Percentiles rank a stretch among this genome's conserved stretches.
Conservation (phyloP, 768 basidiomycete species). For the Naganishia onofrii region DNA sequence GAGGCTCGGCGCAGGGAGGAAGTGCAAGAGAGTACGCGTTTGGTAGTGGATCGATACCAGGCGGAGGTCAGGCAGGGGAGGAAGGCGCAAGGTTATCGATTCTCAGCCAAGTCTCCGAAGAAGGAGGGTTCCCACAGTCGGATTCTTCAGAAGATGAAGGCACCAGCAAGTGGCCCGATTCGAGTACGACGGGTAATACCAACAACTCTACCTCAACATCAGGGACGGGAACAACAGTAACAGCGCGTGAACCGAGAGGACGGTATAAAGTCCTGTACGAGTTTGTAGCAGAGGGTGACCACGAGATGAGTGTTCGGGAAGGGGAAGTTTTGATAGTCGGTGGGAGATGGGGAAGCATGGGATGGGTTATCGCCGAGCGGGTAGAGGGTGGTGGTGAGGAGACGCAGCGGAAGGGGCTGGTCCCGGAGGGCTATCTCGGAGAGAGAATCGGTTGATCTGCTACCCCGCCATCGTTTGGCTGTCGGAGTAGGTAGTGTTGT, state of each 20-base stretch:
- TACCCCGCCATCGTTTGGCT: no score
- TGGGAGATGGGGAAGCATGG: conserved; percentile 29
- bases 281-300: conserved; percentile 26
- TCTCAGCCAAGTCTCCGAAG: conserved; percentile 21
- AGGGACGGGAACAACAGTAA: conserved; percentile 1
- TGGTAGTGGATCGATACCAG: neutral
- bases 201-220: neutral
- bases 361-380: conserved; percentile 31
- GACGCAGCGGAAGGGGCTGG: no score
- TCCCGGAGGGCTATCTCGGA: no score
- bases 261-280: conserved; percentile 26
- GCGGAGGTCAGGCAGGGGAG: neutral
- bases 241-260: conserved; percentile 25
- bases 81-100: conserved; percentile 1
- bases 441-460: no score
- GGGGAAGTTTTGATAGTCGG: conserved; percentile 23
- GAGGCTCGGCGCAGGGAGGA: neutral
- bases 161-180: conserved; percentile 11
- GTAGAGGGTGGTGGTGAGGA: neutral
- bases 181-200: neutral
- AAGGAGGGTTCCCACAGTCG: neutral
- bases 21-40: neutral
- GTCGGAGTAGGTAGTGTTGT: no score
- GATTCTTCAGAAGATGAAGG: conserved; percentile 9
- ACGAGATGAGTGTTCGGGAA: conserved; percentile 31